phyloP scores from a whole-genome alignment of 345 rosid genomes.

The Salix arbutifolia region DNA sequence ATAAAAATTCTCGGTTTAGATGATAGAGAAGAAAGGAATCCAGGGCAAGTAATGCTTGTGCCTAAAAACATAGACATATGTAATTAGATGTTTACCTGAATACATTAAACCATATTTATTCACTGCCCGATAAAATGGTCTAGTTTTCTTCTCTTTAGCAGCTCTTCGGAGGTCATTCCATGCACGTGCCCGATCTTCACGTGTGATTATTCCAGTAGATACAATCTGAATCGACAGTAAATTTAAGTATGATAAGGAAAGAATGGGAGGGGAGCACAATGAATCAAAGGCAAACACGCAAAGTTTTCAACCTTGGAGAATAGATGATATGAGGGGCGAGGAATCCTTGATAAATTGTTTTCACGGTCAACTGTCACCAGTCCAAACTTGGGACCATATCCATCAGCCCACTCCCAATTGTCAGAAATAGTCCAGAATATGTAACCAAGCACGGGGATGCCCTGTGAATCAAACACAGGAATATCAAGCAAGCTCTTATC shows the following conservation, averaged over 20 bases:
- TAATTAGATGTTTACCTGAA: constrained; percentile 52
- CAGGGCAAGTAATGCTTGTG: too few species aligned
- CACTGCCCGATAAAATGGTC: constrained; percentile 78
- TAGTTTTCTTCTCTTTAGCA: constrained; percentile 50
- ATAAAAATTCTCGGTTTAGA: too few species aligned
- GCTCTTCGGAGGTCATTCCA: constrained; percentile 76
- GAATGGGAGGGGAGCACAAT: neutral
- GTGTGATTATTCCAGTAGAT: constrained; percentile 56
- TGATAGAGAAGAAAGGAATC: too few species aligned
- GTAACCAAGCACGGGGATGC: constrained; percentile 84
- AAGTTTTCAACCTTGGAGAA: constrained; percentile 59
- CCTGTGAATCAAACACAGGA: constrained; percentile 40
- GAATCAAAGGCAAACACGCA: neutral
- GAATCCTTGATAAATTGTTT: constrained; percentile 59
- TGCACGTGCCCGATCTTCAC: constrained; percentile 55
- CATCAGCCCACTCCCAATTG: constrained; percentile 99
- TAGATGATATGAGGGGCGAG: constrained; percentile 78
- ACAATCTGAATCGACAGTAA: constrained; percentile 49
- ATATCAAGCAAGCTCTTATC: neutral
- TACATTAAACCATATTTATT: constrained; percentile 76
- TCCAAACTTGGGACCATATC: constrained; percentile 97
- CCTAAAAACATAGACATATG: too few species aligned
- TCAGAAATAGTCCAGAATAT: constrained; percentile 94
- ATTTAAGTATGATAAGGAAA: neutral
- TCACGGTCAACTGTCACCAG: constrained; percentile 83